phyloP scores from a whole-genome alignment of 192 early-diverging fungal genomes.

The Backusella parvicylindrica region DNA sequence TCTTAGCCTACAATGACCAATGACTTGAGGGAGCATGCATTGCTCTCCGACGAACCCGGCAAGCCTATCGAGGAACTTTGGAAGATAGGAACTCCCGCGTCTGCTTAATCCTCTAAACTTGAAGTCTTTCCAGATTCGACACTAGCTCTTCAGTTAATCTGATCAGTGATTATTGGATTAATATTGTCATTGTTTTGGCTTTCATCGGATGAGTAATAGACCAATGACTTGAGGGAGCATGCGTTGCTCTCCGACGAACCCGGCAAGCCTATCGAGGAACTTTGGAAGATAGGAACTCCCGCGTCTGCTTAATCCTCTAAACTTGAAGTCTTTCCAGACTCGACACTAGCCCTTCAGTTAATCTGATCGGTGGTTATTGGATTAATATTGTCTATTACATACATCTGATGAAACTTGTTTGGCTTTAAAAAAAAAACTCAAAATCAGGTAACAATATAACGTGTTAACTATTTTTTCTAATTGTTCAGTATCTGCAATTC shows the following conservation, averaged over 20 bases:
- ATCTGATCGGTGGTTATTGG: conserved; percentile 12
- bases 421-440: conserved; percentile 8
- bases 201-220: not conserved
- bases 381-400: conserved; percentile 14
- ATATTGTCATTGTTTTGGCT: conserved; percentile 4
- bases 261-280: conserved; percentile 12
- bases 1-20: conserved; percentile 16
- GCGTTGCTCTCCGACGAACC: conserved; percentile 5
- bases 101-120: conserved; percentile 13
- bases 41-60: conserved; percentile 10
- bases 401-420: conserved; percentile 12
- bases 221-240: conserved; percentile 15
- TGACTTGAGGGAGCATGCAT: conserved; percentile 11
- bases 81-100: conserved; percentile 10
- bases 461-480: conserved; percentile 9
- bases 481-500: conserved; percentile 13
- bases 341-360: conserved; percentile 13
- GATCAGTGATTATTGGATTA: conserved; percentile 11
- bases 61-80: conserved; percentile 14
- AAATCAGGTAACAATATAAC: conserved; percentile 11
- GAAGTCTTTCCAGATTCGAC: conserved; percentile 11
- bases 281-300: conserved; percentile 13
- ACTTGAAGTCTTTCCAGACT: conserved; percentile 13
- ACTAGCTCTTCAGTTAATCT: conserved; percentile 16
- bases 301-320: conserved; percentile 11